phyloP scores from a whole-genome alignment of 179 eudicot species.

The Beta macrorhiza region DNA sequence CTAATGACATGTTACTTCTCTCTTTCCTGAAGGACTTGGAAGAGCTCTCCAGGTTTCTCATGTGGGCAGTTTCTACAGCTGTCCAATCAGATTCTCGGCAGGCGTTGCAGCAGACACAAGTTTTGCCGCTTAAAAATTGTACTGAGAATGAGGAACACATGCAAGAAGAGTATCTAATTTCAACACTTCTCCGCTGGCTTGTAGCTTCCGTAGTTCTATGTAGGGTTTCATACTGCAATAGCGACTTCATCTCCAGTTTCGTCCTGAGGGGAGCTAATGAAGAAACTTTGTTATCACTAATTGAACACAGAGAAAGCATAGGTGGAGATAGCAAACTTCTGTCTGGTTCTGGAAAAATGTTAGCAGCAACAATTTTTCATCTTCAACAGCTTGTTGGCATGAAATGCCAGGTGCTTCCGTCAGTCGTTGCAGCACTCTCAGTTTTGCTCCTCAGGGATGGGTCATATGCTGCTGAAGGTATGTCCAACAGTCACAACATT shows the following conservation, averaged over 20 bases:
- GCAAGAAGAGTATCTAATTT: slow-evolving; percentile 49
- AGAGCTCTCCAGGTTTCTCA: slow-evolving; percentile 57
- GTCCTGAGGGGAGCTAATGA: slow-evolving; percentile 25
- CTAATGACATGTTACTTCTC: slow-evolving; percentile 1
- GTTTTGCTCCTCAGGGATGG: slow-evolving; percentile 52
- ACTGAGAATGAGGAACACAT: slow-evolving; percentile 27
- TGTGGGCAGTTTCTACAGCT: slow-evolving; percentile 78
- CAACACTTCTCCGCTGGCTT: slow-evolving; percentile 80
- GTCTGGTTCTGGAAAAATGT: slow-evolving; percentile 44
- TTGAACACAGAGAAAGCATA: slow-evolving; percentile 32
- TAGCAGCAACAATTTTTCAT: slow-evolving; percentile 54
- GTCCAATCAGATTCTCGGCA: slow-evolving; percentile 38
- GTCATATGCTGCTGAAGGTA: slow-evolving; percentile 31
- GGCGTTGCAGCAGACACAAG: slow-evolving; percentile 27
- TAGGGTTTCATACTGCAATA: slow-evolving; percentile 38
- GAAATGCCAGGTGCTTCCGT: slow-evolving; percentile 50
- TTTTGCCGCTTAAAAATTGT: slow-evolving; percentile 8
- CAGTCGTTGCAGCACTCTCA: slow-evolving; percentile 69
- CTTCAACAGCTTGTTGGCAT: slow-evolving; percentile 65
- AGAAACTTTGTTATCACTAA: slow-evolving; percentile 48
- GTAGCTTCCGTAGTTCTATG: slow-evolving; percentile 70
- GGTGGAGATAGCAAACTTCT: slow-evolving; percentile 25
- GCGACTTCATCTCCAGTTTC: slow-evolving; percentile 21
- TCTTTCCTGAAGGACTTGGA: slow-evolving; percentile 49
- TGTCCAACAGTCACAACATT: background rate